Percentiles rank a stretch among this genome's conserved stretches.
Evolutionary conservation across 495 filamentous ascomycete genomes (phyloP).

Genomic region (Pyrenopolyporus hunteri): DNA sequence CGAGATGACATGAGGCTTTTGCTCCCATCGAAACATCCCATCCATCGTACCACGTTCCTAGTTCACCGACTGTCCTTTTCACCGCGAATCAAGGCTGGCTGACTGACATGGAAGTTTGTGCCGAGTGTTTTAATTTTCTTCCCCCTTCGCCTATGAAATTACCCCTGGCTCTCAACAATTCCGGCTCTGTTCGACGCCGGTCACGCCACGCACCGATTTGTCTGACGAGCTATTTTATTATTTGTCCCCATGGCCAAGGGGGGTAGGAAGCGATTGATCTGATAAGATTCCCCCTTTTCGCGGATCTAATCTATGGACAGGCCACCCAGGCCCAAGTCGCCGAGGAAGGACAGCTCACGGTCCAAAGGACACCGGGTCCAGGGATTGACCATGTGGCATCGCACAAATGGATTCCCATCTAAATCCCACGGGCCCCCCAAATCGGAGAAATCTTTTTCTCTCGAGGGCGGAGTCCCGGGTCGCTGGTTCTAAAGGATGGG

Average conservation of each 20-base stretch:
- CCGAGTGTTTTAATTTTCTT: neutral
- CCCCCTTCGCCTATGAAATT: constrained; percentile 19
- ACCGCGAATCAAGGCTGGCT: constrained; percentile 13
- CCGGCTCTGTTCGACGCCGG: constrained; percentile 16
- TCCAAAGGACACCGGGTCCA: too few species aligned
- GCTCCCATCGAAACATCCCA: constrained; percentile 31
- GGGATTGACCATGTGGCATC: constrained; percentile 2
- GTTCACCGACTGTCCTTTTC: constrained; percentile 27
- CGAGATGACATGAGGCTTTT: constrained; percentile 18
- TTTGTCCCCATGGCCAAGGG: neutral
- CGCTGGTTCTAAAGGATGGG: too few species aligned
- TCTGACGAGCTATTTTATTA: constrained; percentile 19
- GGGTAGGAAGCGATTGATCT: constrained; percentile 28
- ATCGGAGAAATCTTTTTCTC: neutral
- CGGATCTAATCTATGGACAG: too few species aligned
- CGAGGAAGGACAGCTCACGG: too few species aligned
- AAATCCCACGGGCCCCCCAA: neutral
- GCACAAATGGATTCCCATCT: too few species aligned
- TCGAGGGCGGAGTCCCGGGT: neutral
- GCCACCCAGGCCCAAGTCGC: too few species aligned
- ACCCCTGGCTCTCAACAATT: constrained; percentile 26
- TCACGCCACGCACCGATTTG: constrained; percentile 26
- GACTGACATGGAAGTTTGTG: neutral
- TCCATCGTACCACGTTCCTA: constrained; percentile 33
- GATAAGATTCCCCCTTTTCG: constrained; percentile 31